Evolutionary conservation across 2,329 filamentous ascomycete species (phyloP).

Genomic region (Calonectria ilicicola): DNA sequence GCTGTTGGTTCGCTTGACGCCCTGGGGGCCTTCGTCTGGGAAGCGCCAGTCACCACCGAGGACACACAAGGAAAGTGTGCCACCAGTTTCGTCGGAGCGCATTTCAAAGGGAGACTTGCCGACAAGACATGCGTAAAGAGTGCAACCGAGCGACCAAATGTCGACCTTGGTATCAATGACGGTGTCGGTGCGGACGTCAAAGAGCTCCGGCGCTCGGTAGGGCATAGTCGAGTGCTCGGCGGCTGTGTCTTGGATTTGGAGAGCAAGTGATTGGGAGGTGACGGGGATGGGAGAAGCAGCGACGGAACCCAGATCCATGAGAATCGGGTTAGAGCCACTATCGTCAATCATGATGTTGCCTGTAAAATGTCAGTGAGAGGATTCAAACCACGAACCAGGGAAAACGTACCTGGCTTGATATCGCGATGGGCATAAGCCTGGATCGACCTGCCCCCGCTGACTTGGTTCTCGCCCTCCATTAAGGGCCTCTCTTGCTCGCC

Average conservation of each 20-base stretch:
- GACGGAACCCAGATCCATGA: constrained; percentile 97
- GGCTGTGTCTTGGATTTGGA: constrained; percentile 93
- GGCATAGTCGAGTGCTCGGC: constrained; percentile 99
- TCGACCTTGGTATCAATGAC: constrained; percentile 97
- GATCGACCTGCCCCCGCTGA: constrained; percentile 70
- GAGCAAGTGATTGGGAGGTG: constrained; percentile 88
- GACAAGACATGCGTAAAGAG: constrained; percentile 95
- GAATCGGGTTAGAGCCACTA: constrained; percentile 85
- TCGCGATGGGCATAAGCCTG: constrained; percentile 94
- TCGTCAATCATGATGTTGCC: constrained; percentile 99
- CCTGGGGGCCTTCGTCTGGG: constrained; percentile 82
- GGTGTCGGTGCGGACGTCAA: constrained; percentile 94
- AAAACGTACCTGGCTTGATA: constrained; percentile 87
- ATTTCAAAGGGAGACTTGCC: constrained; percentile 98
- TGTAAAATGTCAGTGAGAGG: constrained; percentile 41
- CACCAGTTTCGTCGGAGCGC: constrained; percentile 94
- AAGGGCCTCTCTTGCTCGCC: constrained; percentile 83
- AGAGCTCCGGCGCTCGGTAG: constrained; percentile 96
- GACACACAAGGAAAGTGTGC: constrained; percentile 91
- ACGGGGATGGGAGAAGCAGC: constrained; percentile 89
- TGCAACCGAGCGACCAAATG: constrained; percentile 97
- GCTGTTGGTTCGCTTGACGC: constrained; percentile 59
- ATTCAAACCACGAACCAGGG: not conserved
- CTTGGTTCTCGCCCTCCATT: constrained; percentile 80
- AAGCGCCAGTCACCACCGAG: constrained; percentile 96